phyloP scores from a whole-genome alignment of 257 asterid genomes.

The Solanum megistacrolobum region DNA sequence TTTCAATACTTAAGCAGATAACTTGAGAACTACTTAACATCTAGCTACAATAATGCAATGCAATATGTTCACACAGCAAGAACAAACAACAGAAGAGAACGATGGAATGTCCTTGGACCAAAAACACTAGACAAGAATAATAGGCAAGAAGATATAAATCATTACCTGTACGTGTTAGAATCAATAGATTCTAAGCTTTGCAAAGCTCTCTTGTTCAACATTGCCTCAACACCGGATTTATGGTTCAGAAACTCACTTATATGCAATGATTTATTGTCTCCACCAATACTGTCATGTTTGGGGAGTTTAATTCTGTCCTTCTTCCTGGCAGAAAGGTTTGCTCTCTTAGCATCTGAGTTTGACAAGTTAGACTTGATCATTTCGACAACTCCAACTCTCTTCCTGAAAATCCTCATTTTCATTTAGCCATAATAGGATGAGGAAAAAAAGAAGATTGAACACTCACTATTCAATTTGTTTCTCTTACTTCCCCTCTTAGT shows the following conservation, averaged over 20 bases:
- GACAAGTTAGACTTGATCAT: constrained; percentile 34
- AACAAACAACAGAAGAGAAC: neutral
- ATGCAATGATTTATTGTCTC: constrained; percentile 15
- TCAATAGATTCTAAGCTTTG: constrained; percentile 55
- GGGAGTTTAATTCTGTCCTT: constrained; percentile 64
- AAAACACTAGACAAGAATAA: neutral
- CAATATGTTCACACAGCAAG: neutral
- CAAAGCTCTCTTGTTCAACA: constrained; percentile 66
- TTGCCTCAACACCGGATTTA: constrained; percentile 73
- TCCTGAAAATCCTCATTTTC: constrained; percentile 21
- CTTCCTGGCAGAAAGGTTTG: constrained; percentile 58
- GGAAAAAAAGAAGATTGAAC: neutral
- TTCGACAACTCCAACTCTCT: constrained; percentile 23
- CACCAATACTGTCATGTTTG: constrained; percentile 22
- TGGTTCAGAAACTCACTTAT: constrained; percentile 65
- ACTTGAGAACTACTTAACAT: neutral
- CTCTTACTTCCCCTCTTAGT: neutral
- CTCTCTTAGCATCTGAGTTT: constrained; percentile 45
- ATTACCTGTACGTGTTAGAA: constrained; percentile 64
- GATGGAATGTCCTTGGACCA: neutral
- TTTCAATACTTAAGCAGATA: neutral
- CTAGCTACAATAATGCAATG: neutral
- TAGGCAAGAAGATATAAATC: neutral
- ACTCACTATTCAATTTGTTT: neutral
- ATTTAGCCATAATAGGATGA: neutral